Base-by-base conservation (phyloP, 2,329 filamentous ascomycete genomes). In the Didymosphaeria variabile region DNA sequence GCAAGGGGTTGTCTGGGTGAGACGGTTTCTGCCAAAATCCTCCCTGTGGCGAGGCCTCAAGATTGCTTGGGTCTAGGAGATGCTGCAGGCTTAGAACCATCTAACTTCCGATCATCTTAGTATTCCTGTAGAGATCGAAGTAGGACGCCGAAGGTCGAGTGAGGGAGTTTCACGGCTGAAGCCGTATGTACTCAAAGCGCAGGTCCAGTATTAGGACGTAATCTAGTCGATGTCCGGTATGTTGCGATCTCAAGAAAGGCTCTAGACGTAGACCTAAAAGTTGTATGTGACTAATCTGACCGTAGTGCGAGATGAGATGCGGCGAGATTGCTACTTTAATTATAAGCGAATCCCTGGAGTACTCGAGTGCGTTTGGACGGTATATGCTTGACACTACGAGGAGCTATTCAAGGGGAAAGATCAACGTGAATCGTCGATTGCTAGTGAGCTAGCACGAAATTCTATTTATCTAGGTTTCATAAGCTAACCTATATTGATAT, bases 381-480 rank as follows among this genome's bases (percentile, higher is more conserved):
- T 13, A 10, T 40, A 15, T 9, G 38, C 13, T 15, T 17, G 49
- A 52, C 21, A 26, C 29, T 56, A 29, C 19, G 44, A 31, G 29
- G 23, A 38, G 29, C 42, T 23, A 19, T 12, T 26, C 44, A 40
- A 15, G 32, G 32, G 54, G 42, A 32, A 49, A 49, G 54, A 56
- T 56, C 44, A 56, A 38, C 54, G 34, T 12, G 42, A 19, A 56
- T 56, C 44, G 54, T 36, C 53, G 45, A 44, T 21, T 19, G n/a
- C 40, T 12, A 26, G 21, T 12, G 21, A 32, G 17, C 31, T 19
- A 49, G 21, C 54, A 47, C 29, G 26, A 19, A 36, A 19, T 47
- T 21, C n/a, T 12, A 12, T 55, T 34, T 55, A 29, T 34, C 46
- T 29, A 26, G 40, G n/a, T 31, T 36, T 10, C 29, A 23, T 12